These are phyloP conservation scores for Saxophila tyrrhenica DNA, from an alignment of 495 filamentous ascomycete genomes.

Conservation along the genomic window DNA sequence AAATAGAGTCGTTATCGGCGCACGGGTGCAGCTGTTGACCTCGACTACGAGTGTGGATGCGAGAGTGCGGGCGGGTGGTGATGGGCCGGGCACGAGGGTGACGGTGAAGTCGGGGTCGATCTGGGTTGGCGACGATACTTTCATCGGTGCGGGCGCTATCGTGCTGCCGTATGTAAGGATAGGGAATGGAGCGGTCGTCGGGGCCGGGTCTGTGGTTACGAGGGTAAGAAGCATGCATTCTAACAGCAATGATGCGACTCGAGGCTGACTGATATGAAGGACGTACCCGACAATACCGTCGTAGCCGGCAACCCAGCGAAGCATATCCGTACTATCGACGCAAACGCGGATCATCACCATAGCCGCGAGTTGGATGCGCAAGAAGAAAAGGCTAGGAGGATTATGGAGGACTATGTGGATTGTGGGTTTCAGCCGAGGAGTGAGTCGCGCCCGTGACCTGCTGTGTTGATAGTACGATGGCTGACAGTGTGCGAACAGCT, in stretches of 20 bases:
- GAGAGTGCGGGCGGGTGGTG: conserved; percentile 59
- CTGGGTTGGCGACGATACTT: conserved; percentile 77
- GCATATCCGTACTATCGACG: conserved; percentile 40
- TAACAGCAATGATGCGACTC: neutral
- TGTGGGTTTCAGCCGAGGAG: neutral
- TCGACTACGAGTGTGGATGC: conserved; percentile 67
- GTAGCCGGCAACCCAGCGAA: conserved; percentile 54
- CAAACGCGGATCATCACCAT: conserved; percentile 8
- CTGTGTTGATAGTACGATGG: neutral
- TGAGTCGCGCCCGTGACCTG: neutral
- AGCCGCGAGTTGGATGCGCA: conserved; percentile 10
- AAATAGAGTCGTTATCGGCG: conserved; percentile 67
- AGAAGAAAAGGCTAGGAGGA: conserved; percentile 4
- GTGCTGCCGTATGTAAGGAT: conserved; percentile 49
- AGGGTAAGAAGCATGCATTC: conserved; percentile 22
- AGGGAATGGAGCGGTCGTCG: conserved; percentile 28
- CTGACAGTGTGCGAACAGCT: neutral
- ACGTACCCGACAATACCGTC: conserved; percentile 49
- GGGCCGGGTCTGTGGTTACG: conserved; percentile 31
- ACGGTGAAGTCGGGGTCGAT: conserved; percentile 61
- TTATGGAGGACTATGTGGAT: conserved; percentile 7
- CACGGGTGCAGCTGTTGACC: conserved; percentile 80
- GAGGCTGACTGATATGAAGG: conserved; percentile 29
- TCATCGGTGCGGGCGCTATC: conserved; percentile 74
- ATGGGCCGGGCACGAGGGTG: conserved; percentile 36